phyloP scores from a whole-genome alignment of 306 rosid genomes.

The Trifolium subterraneum region DNA sequence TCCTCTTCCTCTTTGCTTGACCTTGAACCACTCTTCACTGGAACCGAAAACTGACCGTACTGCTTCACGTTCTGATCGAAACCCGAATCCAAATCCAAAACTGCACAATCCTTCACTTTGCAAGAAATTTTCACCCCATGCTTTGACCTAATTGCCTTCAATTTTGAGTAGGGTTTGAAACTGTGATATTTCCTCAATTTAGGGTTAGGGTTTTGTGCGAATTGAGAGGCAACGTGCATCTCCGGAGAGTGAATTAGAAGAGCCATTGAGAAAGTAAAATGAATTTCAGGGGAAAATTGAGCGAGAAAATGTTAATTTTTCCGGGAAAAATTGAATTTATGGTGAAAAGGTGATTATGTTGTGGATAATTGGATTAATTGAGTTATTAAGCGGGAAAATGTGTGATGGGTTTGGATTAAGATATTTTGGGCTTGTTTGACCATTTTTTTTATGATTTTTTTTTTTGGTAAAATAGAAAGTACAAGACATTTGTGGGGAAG shows the following conservation, averaged over 20 bases:
- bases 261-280: conserved; percentile 50
- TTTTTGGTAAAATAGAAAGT: neutral
- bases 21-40: conserved; percentile 64
- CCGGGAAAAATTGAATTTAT: conserved; percentile 24
- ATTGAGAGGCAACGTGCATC: conserved; percentile 40
- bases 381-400: conserved; percentile 3
- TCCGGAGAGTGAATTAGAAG: conserved; percentile 63
- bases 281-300: conserved; percentile 35
- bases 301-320: conserved; percentile 16
- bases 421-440: neutral
- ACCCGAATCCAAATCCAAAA: conserved; percentile 43
- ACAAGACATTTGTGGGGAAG: neutral
- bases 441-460: neutral
- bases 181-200: conserved; percentile 40
- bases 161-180: conserved; percentile 44
- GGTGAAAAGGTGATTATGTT: neutral
- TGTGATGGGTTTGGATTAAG: conserved; percentile 20
- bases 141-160: conserved; percentile 43
- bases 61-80: conserved; percentile 40
- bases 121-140: conserved; percentile 44
- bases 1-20: conserved; percentile 76
- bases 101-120: conserved; percentile 40
- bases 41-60: conserved; percentile 71
- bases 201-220: conserved; percentile 48
- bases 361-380: conserved; percentile 30